These are phyloP conservation scores for Brachypodium distachyon DNA, from an alignment of 202 grass and related monocot species.

Conservation along the genomic window DNA sequence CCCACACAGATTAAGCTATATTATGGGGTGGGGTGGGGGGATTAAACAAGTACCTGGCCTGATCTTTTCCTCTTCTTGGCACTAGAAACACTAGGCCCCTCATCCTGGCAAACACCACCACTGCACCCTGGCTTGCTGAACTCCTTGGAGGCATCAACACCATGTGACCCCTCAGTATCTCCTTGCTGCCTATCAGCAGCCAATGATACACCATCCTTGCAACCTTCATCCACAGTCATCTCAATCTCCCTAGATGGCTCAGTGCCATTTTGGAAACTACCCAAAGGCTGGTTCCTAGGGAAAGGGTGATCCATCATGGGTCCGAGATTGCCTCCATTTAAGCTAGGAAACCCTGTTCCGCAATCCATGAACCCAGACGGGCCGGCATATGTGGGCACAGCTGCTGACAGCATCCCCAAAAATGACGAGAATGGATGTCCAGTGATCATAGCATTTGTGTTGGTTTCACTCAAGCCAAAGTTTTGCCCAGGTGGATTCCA, in stretches of 20 bases:
- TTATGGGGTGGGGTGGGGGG: background rate
- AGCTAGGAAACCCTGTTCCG: conserved; percentile 31
- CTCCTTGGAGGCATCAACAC: background rate
- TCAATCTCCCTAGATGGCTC: conserved; percentile 26
- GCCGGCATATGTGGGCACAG: background rate
- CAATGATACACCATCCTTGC: background rate
- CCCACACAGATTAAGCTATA: background rate
- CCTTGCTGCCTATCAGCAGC: background rate
- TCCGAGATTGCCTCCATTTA: conserved; percentile 33
- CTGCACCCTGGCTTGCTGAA: conserved; percentile 13
- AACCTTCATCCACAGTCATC: background rate
- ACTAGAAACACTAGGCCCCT: conserved; percentile 11
- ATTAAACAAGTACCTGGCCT: conserved; percentile 29
- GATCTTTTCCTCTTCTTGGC: conserved; percentile 49
- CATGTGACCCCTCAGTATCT: background rate
- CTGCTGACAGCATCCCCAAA: conserved; percentile 2
- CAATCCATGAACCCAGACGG: conserved; percentile 36
- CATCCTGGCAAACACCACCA: conserved; percentile 21
- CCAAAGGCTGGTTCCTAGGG: background rate
- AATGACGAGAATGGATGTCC: conserved; percentile 1
- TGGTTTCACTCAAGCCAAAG: background rate
- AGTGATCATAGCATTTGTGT: background rate
- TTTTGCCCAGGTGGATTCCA: conserved; percentile 11
- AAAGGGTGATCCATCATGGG: conserved; percentile 32
- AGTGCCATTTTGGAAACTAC: background rate